A percentile compares a stretch with the other conserved stretches of the same genome.
phyloP scores from a whole-genome alignment of 2,329 filamentous ascomycete genomes.

The Metarhizium sp. region DNA sequence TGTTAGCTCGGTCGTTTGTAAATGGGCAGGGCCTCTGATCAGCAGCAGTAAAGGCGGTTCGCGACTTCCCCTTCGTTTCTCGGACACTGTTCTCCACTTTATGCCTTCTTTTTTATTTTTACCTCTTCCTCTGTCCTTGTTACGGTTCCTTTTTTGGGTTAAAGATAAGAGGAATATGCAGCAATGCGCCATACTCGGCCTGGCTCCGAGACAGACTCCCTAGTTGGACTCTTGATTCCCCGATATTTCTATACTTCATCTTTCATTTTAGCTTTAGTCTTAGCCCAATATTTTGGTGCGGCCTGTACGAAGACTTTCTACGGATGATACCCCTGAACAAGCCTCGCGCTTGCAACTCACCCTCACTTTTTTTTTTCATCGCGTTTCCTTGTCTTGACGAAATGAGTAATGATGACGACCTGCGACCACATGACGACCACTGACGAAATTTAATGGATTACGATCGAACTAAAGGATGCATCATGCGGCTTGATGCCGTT shows the following conservation, averaged over 20 bases:
- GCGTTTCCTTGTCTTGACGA: slow-evolving; percentile 29
- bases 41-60: slow-evolving; percentile 32
- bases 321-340: slow-evolving; percentile 14
- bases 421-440: slow-evolving; percentile 17
- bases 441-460: slow-evolving; percentile 12
- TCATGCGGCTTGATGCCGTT: slow-evolving; percentile 23
- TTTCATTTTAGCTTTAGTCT: slow-evolving; percentile 9
- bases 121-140: slow-evolving; percentile 19
- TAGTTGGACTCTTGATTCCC: slow-evolving; percentile 13
- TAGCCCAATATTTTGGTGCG: slow-evolving; percentile 14
- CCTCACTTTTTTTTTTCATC: slow-evolving; percentile 25
- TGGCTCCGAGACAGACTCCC: slow-evolving; percentile 36
- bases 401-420: slow-evolving; percentile 34
- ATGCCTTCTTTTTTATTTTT: slow-evolving; percentile 19
- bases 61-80: slow-evolving; percentile 22
- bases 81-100: slow-evolving; percentile 9
- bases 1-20: slow-evolving; percentile 36
- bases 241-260: slow-evolving; percentile 11
- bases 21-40: slow-evolving; percentile 33
- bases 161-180: slow-evolving; percentile 51
- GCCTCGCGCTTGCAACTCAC: slow-evolving; percentile 14
- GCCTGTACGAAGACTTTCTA: slow-evolving; percentile 10
- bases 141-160: slow-evolving; percentile 16
- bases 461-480: slow-evolving; percentile 12
- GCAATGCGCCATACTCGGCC: slow-evolving; percentile 50